Base-by-base conservation (phyloP, 1,139 yeast species). In the Sugiyamaella pinicola region DNA sequence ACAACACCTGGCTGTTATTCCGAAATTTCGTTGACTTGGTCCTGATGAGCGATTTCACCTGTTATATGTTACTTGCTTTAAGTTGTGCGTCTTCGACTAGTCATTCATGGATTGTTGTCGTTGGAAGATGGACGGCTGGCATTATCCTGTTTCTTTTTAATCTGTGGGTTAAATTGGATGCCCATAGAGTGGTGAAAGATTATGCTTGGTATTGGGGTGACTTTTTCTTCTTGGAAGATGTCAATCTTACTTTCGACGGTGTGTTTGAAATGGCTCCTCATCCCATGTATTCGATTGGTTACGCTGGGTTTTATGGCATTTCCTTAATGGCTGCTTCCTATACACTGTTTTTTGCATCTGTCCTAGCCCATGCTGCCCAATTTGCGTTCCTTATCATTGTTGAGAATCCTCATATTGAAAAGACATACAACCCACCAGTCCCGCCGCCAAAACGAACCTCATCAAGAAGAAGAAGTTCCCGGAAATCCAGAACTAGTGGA, bases 141-240 rank as follows among this genome's bases (percentile, higher is more conserved):
- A 58, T 71, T 26, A 59, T 63, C 6, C 76, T 88, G 61, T 80
- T 87, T 55, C 61, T 84, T 45, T 87, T 88, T 74, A 87, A 87
- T 65, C 75, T 85, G 41, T 87, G 95, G 95, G 96, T 88, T 49
- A 88, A 88, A 67, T 74, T 87, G 13, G 93, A 88, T 69, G 96
- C 96, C 35, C 96, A 88, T 68, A 80, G 90, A 61, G 91, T 89
- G 21, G 91, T 88, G 53, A 87, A 88, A 67, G 96, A 88, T 69
- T 89, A 84, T 66, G 96, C 96, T 10, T 88, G 96, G 96, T 88
- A 88, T 70, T 88, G 96, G 96, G 96, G 96, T 29, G 96, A 88
- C 69, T 88, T 88, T 72, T 88, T 88, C 76, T 87, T 86, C 71
- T 78, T 91, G 57, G 86, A 87, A 66, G 88, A 87, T 61, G 82